Percentiles rank a stretch among this genome's conserved stretches.
phyloP scores from a whole-genome alignment of 2,329 filamentous ascomycete species.

The Trichoderma harzianum region DNA sequence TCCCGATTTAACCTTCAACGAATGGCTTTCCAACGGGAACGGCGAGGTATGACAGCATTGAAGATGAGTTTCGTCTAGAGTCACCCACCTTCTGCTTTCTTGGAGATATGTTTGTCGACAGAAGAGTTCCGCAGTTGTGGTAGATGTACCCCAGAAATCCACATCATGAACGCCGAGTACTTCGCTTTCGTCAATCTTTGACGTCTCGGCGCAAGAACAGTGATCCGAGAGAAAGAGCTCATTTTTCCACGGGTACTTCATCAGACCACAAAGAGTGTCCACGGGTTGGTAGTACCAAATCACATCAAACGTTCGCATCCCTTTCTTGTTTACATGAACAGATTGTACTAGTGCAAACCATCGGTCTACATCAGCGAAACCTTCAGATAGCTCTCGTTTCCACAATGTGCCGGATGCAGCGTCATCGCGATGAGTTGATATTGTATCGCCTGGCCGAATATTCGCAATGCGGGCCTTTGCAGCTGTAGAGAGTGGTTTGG shows the following conservation, averaged over 20 bases:
- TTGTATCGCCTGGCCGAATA: constrained; percentile 46
- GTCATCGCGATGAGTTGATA: constrained; percentile 45
- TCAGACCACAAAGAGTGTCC: constrained; percentile 66
- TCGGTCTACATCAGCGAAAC: constrained; percentile 43
- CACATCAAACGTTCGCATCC: constrained; percentile 53
- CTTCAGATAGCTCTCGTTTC: constrained; percentile 47
- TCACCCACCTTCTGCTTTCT: constrained; percentile 59
- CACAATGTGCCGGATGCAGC: constrained; percentile 52
- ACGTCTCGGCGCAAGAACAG: constrained; percentile 60
- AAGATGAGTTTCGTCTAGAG: constrained; percentile 53
- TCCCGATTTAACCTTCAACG: constrained; percentile 43
- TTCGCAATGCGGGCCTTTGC: constrained; percentile 26
- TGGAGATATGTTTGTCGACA: constrained; percentile 67
- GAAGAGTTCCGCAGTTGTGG: constrained; percentile 54
- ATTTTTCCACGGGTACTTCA: constrained; percentile 66
- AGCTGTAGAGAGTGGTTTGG: constrained; percentile 24
- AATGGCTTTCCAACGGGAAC: constrained; percentile 14
- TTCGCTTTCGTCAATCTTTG: constrained; percentile 51
- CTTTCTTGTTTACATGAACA: constrained; percentile 38
- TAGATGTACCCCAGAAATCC: constrained; percentile 52
- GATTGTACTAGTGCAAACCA: constrained; percentile 71
- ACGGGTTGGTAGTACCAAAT: constrained; percentile 71
- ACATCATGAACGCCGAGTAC: constrained; percentile 57
- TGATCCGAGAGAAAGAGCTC: constrained; percentile 76
- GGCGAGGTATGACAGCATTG: constrained; percentile 42